Evolutionary conservation across 352 stramenopile genomes (phyloP).

Genomic region (Globisporangium middletonii): DNA sequence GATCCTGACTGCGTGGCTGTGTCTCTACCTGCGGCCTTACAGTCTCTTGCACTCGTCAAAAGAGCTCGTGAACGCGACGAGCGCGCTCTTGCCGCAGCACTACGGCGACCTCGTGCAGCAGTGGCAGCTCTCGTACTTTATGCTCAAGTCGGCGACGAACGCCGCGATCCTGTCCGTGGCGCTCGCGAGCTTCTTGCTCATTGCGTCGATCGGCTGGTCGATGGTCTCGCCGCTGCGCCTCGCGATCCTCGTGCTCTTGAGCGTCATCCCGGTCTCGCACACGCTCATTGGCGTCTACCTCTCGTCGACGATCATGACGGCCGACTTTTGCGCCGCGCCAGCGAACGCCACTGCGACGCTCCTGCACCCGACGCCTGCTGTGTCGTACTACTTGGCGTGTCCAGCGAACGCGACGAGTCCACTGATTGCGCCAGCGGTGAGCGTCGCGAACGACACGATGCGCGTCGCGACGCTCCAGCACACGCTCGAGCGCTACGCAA

Average conservation of each 20-base stretch:
- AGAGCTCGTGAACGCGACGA: constrained; percentile 44
- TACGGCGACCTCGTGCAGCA: constrained; percentile 43
- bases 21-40: not conserved
- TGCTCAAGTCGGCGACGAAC: constrained; percentile 79
- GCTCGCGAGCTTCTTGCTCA: constrained; percentile 71
- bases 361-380: constrained; percentile 36
- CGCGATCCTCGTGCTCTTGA: constrained; percentile 72
- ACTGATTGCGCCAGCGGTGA: constrained; percentile 26
- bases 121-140: constrained; percentile 75
- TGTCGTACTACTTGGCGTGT: constrained; percentile 66
- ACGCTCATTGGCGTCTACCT: constrained; percentile 75
- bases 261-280: constrained; percentile 73
- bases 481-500: constrained; percentile 43
- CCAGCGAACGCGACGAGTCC: constrained; percentile 43
- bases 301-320: constrained; percentile 73
- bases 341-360: constrained; percentile 58
- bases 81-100: constrained; percentile 47
- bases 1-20: too few relatives aligned
- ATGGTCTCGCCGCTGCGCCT: constrained; percentile 68
- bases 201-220: constrained; percentile 75
- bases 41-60: constrained; percentile 52
- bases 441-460: constrained; percentile 24
- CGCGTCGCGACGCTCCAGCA: constrained; percentile 33
- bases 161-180: constrained; percentile 67
- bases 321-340: constrained; percentile 71